Base-by-base conservation (phyloP, 495 filamentous ascomycete genomes). In the Penicillium lagena region DNA sequence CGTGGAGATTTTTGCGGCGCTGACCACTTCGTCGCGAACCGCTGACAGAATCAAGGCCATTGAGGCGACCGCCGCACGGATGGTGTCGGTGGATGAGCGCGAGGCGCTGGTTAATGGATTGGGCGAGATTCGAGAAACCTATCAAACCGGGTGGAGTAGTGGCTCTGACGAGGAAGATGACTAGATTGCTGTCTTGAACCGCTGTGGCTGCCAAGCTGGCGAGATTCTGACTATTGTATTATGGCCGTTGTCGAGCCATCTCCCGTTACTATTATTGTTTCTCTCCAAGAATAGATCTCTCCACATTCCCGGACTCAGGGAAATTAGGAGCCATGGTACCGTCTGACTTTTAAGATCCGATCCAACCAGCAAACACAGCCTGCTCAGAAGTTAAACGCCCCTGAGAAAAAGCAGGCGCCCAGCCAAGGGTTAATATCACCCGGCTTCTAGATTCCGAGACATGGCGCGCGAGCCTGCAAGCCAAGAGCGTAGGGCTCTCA, bases 111-210 rank as follows among this genome's bases (percentile, higher is more conserved):
- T 80, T 7, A 90, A 95, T 53, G 83, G 87, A n/a, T 70, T 98
- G 27, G 82, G 82, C 36, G 86, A 87, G 53, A 83, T 96, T 45
- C 80, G 84, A 9, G 91, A 95, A 56, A 83, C 82, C 46, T 97
- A 95, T 57, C 82, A 88, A 55, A 87, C 90, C 40, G 91, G 89
- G 1, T 97, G 89, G 89, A 78, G 81, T 32, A 90, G 86, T 63
- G 90, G 82, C 43, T 86, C 80, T 38, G 89, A 95, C 38, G 81
- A 82, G 9, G 89, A 86, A 32, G 85, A 90, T 50, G 90, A 91
- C 49, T 84, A 54, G 40, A 43, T 12, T 39, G 14, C 10, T 28
- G 36, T 37, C 11, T 29, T 33, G 13, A 27, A 38, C 29, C 10
- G 15, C 28, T 11, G 14, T 37, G 17, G 11, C 14, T 37, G 7